phyloP scores from a whole-genome alignment of 2,329 filamentous ascomycete genomes.

The Didymella pinodella region DNA sequence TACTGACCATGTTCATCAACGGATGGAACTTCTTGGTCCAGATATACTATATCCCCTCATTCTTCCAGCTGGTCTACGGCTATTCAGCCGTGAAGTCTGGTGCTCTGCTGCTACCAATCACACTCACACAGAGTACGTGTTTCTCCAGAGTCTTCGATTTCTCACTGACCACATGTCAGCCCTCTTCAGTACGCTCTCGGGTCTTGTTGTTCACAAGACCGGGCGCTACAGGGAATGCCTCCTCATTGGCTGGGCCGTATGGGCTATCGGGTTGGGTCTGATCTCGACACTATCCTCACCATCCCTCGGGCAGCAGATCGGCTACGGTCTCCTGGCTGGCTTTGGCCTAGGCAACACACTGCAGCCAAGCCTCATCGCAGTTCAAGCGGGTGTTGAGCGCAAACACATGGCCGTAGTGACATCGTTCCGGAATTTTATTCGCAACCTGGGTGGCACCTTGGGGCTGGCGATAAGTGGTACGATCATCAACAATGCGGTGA shows the following conservation, averaged over 20 bases:
- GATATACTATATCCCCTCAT: slow-evolving; percentile 69
- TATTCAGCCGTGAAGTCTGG: slow-evolving; percentile 61
- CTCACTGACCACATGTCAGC: slow-evolving; percentile 11
- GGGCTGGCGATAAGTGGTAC: slow-evolving; percentile 61
- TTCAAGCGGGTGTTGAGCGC: slow-evolving; percentile 61
- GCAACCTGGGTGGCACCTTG: slow-evolving; percentile 65
- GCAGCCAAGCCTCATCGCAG: slow-evolving; percentile 64
- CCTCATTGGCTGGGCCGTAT: slow-evolving; percentile 31
- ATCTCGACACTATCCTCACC: slow-evolving; percentile 28
- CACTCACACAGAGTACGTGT: slow-evolving; percentile 49
- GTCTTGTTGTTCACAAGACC: slow-evolving; percentile 29
- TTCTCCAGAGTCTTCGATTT: background rate
- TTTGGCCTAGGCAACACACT: slow-evolving; percentile 60
- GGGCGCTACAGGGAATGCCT: slow-evolving; percentile 33
- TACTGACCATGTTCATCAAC: slow-evolving; percentile 62
- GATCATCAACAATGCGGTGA: slow-evolving; percentile 41
- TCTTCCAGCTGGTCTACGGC: slow-evolving; percentile 66
- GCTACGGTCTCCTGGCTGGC: slow-evolving; percentile 32
- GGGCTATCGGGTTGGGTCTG: slow-evolving; percentile 31
- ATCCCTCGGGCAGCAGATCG: slow-evolving; percentile 28
- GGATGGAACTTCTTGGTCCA: slow-evolving; percentile 67
- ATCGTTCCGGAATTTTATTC: slow-evolving; percentile 69
- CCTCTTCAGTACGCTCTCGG: slow-evolving; percentile 33
- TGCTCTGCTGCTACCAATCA: slow-evolving; percentile 57
- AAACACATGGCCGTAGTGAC: slow-evolving; percentile 69